Evolutionary conservation across 108 stramenopile species (phyloP).

Genomic region (Nannochloropsis gaditana): DNA sequence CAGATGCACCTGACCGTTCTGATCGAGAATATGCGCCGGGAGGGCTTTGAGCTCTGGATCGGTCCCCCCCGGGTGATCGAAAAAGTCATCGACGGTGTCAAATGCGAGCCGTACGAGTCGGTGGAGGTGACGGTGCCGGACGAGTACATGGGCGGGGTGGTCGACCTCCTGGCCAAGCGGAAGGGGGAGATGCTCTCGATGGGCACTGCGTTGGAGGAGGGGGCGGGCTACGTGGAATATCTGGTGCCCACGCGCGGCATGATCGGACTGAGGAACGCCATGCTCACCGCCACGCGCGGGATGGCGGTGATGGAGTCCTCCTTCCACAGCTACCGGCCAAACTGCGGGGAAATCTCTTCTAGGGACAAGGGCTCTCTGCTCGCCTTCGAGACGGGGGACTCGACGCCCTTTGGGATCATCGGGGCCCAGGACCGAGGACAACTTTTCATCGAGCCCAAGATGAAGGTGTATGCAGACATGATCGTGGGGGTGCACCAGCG

Average conservation of each 20-base stretch:
- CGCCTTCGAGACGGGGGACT: slow-evolving; percentile 79
- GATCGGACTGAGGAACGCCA: slow-evolving; percentile 78
- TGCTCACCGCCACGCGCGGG: slow-evolving; percentile 85
- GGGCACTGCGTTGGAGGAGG: slow-evolving; percentile 63
- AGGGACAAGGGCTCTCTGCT: slow-evolving; percentile 91
- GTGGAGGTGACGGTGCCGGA: slow-evolving; percentile 86
- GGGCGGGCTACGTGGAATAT: slow-evolving; percentile 77
- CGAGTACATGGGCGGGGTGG: slow-evolving; percentile 80
- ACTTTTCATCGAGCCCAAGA: slow-evolving; percentile 70
- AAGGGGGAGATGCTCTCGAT: slow-evolving; percentile 86
- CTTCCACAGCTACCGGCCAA: slow-evolving; percentile 84
- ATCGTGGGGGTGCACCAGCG: slow-evolving; percentile 93
- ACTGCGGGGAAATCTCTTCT: slow-evolving; percentile 72
- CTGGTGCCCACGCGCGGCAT: slow-evolving; percentile 95
- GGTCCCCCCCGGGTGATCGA: slow-evolving; percentile 93
- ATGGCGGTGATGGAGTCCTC: slow-evolving; percentile 90
- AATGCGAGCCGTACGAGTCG: slow-evolving; percentile 83
- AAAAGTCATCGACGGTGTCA: slow-evolving; percentile 75
- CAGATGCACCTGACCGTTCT: slow-evolving; percentile 97
- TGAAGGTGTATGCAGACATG: slow-evolving; percentile 48
- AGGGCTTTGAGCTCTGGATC: slow-evolving; percentile 97
- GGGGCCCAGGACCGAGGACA: slow-evolving; percentile 90
- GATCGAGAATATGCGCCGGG: slow-evolving; percentile 97
- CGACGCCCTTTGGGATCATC: slow-evolving; percentile 81
- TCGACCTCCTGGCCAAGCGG: slow-evolving; percentile 81